These are phyloP conservation scores for Epichloe coenophiala DNA, from an alignment of 2,329 filamentous ascomycete species.

Conservation along the genomic window DNA sequence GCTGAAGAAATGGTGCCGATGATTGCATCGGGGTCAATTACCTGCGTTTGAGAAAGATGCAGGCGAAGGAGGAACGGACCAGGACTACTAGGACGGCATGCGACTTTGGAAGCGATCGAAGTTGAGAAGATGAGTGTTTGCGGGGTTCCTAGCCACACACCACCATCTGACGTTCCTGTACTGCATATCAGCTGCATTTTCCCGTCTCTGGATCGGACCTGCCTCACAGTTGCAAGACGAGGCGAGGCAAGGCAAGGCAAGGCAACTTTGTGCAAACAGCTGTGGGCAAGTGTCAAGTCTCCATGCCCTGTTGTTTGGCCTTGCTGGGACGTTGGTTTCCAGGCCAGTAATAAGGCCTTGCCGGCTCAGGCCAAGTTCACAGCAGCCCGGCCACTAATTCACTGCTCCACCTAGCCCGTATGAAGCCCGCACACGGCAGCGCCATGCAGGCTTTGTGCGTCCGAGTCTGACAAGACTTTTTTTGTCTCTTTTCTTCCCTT, in stretches of 20 bases:
- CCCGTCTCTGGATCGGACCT: background rate
- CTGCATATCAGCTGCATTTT: background rate
- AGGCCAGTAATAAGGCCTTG: no score
- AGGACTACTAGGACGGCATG: no score
- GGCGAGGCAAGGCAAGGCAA: no score
- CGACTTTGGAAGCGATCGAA: no score
- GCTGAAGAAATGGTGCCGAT: background rate
- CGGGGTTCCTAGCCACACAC: background rate
- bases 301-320: no score
- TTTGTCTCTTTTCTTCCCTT: no score
- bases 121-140: no score
- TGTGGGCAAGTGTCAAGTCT: no score
- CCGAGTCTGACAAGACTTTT: background rate
- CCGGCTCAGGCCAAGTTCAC: background rate
- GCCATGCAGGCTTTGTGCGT: background rate
- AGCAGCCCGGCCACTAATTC: slow-evolving; percentile 1
- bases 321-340: no score
- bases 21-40: no score
- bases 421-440: background rate
- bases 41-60: no score
- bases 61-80: no score
- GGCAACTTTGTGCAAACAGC: background rate
- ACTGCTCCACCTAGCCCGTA: background rate
- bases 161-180: background rate
- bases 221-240: background rate